Conservation (phyloP, 176 grass and related monocot genomes). For the Pontederia paniculata region DNA sequence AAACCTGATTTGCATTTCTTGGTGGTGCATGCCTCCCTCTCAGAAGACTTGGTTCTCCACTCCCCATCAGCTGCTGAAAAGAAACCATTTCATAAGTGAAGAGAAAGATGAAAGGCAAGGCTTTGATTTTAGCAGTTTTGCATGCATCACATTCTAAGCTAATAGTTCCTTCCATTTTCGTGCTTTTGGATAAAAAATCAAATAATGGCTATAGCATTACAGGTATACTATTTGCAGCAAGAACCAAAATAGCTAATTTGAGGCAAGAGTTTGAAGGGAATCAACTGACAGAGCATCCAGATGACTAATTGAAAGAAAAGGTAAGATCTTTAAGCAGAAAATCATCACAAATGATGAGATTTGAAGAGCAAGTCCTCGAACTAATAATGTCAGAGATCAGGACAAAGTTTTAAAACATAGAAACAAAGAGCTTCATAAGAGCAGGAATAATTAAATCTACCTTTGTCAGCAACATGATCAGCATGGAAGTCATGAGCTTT, state of each 20-base stretch:
- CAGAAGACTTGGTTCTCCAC: slow-evolving; percentile 60
- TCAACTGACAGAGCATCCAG: no score
- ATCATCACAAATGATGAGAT: background rate
- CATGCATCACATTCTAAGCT: background rate
- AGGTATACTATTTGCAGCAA: background rate
- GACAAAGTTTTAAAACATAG: background rate
- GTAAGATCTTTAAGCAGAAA: background rate
- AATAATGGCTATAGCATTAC: background rate
- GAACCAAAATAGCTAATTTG: no score
- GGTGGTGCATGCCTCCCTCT: slow-evolving; percentile 54
- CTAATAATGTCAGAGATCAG: background rate
- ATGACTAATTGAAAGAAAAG: background rate
- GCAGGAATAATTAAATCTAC: slow-evolving; percentile 29
- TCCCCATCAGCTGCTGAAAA: slow-evolving; percentile 33
- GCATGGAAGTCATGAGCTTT: slow-evolving; percentile 68
- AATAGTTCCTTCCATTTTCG: background rate
- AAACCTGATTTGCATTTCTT: slow-evolving; percentile 76
- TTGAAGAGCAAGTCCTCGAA: background rate
- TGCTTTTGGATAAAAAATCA: background rate
- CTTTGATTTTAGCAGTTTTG: background rate
- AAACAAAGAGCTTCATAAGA: background rate
- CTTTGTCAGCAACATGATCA: slow-evolving; percentile 51
- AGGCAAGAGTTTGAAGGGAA: no score
- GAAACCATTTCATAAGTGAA: slow-evolving; percentile 13
- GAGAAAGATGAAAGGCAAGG: slow-evolving; percentile 14